phyloP scores from a whole-genome alignment of 2,329 filamentous ascomycete species.

The Diplodia sapinea region DNA sequence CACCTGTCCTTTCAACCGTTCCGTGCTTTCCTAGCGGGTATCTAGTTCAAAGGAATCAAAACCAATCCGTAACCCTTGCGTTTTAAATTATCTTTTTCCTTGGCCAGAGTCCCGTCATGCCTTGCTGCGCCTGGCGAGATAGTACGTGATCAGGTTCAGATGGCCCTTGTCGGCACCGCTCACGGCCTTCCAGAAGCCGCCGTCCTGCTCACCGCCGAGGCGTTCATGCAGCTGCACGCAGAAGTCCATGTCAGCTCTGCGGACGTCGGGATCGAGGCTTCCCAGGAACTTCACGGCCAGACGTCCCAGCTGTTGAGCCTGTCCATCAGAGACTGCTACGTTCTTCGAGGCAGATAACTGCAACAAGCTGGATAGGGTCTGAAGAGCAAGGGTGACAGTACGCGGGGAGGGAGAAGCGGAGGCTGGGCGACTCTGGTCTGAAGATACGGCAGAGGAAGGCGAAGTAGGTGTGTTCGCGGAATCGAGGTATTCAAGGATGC shows the following conservation, averaged over 20 bases:
- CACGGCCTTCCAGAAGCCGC: conserved; percentile 71
- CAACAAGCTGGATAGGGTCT: conserved; percentile 47
- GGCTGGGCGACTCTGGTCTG: conserved; percentile 37
- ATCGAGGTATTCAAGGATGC: conserved; percentile 48
- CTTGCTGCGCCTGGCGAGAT: conserved; percentile 73
- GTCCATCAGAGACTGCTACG: conserved; percentile 41
- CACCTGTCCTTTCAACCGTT: background rate
- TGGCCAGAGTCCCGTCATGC: conserved; percentile 40
- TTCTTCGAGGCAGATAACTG: conserved; percentile 44
- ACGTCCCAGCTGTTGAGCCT: conserved; percentile 47
- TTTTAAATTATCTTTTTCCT: background rate
- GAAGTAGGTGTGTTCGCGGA: conserved; percentile 36
- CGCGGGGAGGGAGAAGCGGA: conserved; percentile 37
- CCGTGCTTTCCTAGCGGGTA: background rate
- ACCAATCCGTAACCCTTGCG: background rate
- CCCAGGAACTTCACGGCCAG: conserved; percentile 48
- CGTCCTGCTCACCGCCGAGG: conserved; percentile 60
- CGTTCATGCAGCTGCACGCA: conserved; percentile 72
- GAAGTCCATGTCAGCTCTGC: conserved; percentile 79
- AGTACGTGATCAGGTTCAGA: conserved; percentile 79
- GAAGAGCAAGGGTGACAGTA: conserved; percentile 49
- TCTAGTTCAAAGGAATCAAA: background rate
- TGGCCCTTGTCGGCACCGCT: conserved; percentile 66
- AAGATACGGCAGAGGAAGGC: conserved; percentile 42
- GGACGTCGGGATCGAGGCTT: conserved; percentile 49